Base-by-base conservation (phyloP, 2,329 filamentous ascomycete genomes). In the Arthrocladium fulminans region DNA sequence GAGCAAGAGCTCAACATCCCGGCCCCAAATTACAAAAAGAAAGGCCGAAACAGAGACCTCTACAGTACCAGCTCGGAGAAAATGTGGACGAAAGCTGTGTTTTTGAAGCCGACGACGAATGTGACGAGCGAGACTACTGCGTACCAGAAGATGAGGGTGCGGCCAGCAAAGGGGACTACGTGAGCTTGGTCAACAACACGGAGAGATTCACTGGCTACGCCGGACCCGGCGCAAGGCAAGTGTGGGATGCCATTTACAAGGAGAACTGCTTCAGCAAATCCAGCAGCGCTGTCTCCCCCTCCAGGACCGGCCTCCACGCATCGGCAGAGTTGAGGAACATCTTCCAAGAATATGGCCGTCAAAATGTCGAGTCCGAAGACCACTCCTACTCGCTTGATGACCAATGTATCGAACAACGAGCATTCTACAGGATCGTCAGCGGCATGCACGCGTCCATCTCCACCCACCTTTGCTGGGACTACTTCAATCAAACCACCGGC, bases 401-500 rank as follows among this genome's bases (percentile, higher is more conserved):
- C 58, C 86, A 95, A 62, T 98, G 92, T 61, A 71, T 98, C 20
- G 92, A 98, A 73, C 97, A 98, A 75, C 84, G 92, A n/a, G 92
- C 97, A 30, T 98, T 98, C 66, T 92, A 97, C 69, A 80, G 89
- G 5, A 81, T 98, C 54, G 81, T 98, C 53, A 95, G 88, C 45
- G 92, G 92, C 37, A 96, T 98, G 92, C 92, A 98, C 66, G 88
- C 92, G 13, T 95, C 89, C 55, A 98, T 98, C 65, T 95, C 88
- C 56, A 86, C 89, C 0, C 92, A 98, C 67, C 73, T 98, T 35
- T 98, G 92, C 76, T 92, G 86, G 81, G 86, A 97, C 61, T 95
- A 92, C 61, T 73, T 97, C 54, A 96, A 98, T 67, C 88, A 96
- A 69, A 88, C 85, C 1, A 96, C 90, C 0, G 92, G 92, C 50